phyloP scores from a whole-genome alignment of 768 basidiomycete genomes.

The Lactarius akahatsu region DNA sequence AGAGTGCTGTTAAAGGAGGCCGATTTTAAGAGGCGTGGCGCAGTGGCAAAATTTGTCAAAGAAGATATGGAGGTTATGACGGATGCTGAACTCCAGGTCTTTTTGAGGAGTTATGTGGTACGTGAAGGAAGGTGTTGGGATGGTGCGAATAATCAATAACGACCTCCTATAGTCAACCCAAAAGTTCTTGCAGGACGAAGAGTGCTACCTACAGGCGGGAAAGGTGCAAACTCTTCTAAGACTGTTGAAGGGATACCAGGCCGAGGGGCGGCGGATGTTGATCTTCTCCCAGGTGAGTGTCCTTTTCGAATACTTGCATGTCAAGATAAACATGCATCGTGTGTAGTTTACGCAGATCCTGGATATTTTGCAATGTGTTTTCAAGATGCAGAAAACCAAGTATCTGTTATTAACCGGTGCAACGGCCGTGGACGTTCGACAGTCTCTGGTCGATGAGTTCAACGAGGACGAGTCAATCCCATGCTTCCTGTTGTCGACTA shows the following conservation, averaged over 20 bases:
- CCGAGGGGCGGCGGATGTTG: slow-evolving; percentile 75
- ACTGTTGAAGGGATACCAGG: slow-evolving; percentile 65
- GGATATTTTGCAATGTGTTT: slow-evolving; percentile 84
- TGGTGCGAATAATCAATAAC: background rate
- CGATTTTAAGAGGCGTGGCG: slow-evolving; percentile 83
- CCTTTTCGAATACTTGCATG: background rate
- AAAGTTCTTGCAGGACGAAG: slow-evolving; percentile 69
- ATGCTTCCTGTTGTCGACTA: slow-evolving; percentile 88
- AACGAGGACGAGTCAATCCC: slow-evolving; percentile 81
- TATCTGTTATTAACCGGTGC: slow-evolving; percentile 88
- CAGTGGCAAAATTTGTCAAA: slow-evolving; percentile 80
- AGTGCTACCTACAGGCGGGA: slow-evolving; percentile 82
- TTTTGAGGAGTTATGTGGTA: slow-evolving; percentile 86
- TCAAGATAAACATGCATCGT: background rate
- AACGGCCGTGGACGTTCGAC: slow-evolving; percentile 91
- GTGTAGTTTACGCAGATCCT: slow-evolving; percentile 90
- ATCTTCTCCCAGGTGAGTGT: slow-evolving; percentile 87
- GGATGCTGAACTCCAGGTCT: slow-evolving; percentile 89
- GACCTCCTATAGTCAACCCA: slow-evolving; percentile 55
- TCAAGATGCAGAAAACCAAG: slow-evolving; percentile 68
- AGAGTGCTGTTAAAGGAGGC: slow-evolving; percentile 86
- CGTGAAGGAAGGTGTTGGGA: slow-evolving; percentile 27
- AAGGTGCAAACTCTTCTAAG: slow-evolving; percentile 76
- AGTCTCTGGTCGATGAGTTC: slow-evolving; percentile 93
- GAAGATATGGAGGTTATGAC: slow-evolving; percentile 99